These are phyloP conservation scores for Dendrothele bispora DNA, from an alignment of 768 basidiomycete genomes.

Conservation along the genomic window DNA sequence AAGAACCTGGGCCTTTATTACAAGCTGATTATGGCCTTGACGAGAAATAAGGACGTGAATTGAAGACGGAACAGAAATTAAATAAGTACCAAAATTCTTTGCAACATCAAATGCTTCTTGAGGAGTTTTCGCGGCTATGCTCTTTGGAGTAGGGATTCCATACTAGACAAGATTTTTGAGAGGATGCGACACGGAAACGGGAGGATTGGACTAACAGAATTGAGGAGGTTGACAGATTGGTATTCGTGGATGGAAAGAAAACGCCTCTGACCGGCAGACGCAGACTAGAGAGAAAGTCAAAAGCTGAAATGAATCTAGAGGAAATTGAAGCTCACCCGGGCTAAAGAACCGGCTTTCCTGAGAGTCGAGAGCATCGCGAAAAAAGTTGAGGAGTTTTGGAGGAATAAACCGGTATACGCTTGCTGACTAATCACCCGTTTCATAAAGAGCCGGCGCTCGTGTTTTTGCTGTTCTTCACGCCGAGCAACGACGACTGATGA, in stretches of 20 bases:
- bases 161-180: slow-evolving; percentile 54
- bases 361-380: slow-evolving; percentile 65
- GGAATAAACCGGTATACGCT: slow-evolving; percentile 4
- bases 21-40: slow-evolving; percentile 73
- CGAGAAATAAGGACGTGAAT: slow-evolving; percentile 8
- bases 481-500: slow-evolving; percentile 80
- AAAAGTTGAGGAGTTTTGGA: slow-evolving; percentile 19
- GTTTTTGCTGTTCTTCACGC: slow-evolving; percentile 12
- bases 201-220: slow-evolving; percentile 60
- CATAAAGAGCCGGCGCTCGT: slow-evolving; percentile 15
- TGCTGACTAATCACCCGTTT: slow-evolving; percentile 4
- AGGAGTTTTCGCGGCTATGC: slow-evolving; percentile 81
- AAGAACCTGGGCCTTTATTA: slow-evolving; percentile 98
- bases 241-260: slow-evolving; percentile 97
- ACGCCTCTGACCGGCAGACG: slow-evolving; percentile 82
- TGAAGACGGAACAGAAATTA: slow-evolving; percentile 3
- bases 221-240: slow-evolving; percentile 92
- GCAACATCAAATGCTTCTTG: slow-evolving; percentile 90
- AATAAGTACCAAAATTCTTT: slow-evolving; percentile 73
- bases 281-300: slow-evolving; percentile 41
- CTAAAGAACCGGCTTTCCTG: slow-evolving; percentile 62
- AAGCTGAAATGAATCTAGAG: not conserved
- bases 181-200: not conserved
- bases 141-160: slow-evolving; percentile 93
- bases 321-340: slow-evolving; percentile 50